phyloP scores from a whole-genome alignment of 495 filamentous ascomycete species.

The Aspergillus bertholletiae region DNA sequence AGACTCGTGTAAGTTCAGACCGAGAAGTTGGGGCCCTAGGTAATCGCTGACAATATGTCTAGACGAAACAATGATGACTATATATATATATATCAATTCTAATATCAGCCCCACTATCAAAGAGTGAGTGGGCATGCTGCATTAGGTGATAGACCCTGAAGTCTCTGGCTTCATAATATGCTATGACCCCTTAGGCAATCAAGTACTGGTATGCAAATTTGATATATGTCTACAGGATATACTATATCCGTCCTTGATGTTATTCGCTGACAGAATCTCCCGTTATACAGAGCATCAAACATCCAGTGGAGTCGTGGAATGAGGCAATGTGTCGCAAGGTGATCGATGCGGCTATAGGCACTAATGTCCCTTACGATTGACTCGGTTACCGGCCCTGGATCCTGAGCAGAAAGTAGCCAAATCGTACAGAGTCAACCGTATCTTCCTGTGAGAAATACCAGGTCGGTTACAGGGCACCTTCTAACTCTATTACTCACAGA shows the following conservation, averaged over 20 bases:
- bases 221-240: constrained; percentile 20
- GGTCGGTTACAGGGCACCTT: not conserved
- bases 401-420: constrained; percentile 36
- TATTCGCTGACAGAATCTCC: not conserved
- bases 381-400: constrained; percentile 39
- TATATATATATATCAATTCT: constrained; percentile 41
- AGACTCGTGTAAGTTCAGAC: constrained; percentile 21
- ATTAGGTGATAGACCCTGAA: constrained; percentile 42
- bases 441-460: constrained; percentile 32
- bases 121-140: constrained; percentile 42
- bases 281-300: constrained; percentile 17
- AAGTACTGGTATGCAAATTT: constrained; percentile 40
- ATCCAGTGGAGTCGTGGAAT: constrained; percentile 33
- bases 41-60: not conserved
- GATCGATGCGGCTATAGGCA: constrained; percentile 31
- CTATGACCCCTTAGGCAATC: constrained; percentile 36
- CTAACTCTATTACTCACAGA: constrained; percentile 10
- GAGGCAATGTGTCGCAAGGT: constrained; percentile 30
- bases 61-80: constrained; percentile 46
- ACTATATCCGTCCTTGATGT: not conserved
- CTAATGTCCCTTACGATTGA: constrained; percentile 30
- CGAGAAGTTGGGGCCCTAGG: not conserved
- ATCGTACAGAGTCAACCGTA: constrained; percentile 24
- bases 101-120: constrained; percentile 31
- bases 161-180: constrained; percentile 38